Evolutionary conservation across 768 basidiomycete species (phyloP).

Genomic region (Hygrocybe coccinea): DNA sequence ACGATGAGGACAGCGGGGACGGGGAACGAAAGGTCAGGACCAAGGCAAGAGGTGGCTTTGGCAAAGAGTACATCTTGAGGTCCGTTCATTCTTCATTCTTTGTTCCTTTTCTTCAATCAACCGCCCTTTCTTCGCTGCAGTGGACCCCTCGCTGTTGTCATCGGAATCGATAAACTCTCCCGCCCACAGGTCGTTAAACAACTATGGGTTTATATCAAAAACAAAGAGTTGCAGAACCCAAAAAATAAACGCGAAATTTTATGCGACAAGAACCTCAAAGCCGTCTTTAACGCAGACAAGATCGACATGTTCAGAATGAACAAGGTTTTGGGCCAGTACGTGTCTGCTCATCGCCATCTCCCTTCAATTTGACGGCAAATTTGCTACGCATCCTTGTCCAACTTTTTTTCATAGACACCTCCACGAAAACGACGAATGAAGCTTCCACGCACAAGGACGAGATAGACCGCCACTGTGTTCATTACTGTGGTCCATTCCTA

Average conservation of each 20-base stretch:
- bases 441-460: too few relatives aligned
- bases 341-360: slow-evolving; percentile 8
- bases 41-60: slow-evolving; percentile 59
- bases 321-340: slow-evolving; percentile 77
- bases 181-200: slow-evolving; percentile 89
- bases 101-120: slow-evolving; percentile 10
- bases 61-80: slow-evolving; percentile 74
- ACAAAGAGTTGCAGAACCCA: slow-evolving; percentile 78
- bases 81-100: slow-evolving; percentile 25
- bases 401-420: too few relatives aligned
- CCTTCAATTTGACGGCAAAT: too few relatives aligned
- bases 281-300: slow-evolving; percentile 75
- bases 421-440: too few relatives aligned
- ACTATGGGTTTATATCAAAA: slow-evolving; percentile 87
- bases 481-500: too few relatives aligned
- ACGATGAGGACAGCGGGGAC: slow-evolving; percentile 44
- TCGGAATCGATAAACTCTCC: slow-evolving; percentile 65
- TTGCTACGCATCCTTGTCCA: too few relatives aligned
- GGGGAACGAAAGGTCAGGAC: slow-evolving; percentile 39
- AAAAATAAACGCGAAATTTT: slow-evolving; percentile 77
- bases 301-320: slow-evolving; percentile 97
- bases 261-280: slow-evolving; percentile 67
- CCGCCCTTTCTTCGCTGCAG: slow-evolving; percentile 36
- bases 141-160: slow-evolving; percentile 64
- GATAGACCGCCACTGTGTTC: too few relatives aligned